Percentiles rank a stretch among this genome's conserved stretches.
These are phyloP conservation scores for Blastobotrys illinoisensis DNA, from an alignment of 1,139 yeast species.

Conservation along the genomic window DNA sequence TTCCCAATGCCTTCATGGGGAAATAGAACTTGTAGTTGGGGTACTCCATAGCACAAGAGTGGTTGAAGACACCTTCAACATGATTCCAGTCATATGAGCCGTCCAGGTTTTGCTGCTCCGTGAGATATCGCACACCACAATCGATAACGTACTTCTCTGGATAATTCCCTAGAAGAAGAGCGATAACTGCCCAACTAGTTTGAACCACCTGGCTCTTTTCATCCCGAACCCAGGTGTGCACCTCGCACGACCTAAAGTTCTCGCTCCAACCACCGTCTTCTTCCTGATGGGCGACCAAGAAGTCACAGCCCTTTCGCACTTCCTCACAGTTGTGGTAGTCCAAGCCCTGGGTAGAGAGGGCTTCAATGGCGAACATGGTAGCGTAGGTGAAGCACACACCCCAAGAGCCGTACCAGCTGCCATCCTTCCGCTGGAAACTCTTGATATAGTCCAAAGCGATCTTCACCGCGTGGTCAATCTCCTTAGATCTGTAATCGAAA, in stretches of 20 bases:
- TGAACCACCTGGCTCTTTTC: conserved; percentile 72
- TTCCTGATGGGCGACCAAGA: conserved; percentile 67
- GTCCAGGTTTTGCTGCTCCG: conserved; percentile 59
- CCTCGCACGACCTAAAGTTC: conserved; percentile 57
- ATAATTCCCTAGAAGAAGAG: conserved; percentile 71
- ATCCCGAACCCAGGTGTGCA: conserved; percentile 68
- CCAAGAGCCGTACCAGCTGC: conserved; percentile 99
- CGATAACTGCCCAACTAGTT: conserved; percentile 90
- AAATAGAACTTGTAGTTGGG: conserved; percentile 89
- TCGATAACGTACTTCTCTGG: conserved; percentile 63
- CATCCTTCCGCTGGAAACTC: conserved; percentile 65
- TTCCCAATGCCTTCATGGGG: conserved; percentile 88
- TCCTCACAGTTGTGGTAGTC: conserved; percentile 54
- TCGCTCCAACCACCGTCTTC: conserved; percentile 98
- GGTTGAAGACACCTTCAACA: conserved; percentile 95
- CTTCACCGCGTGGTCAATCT: conserved; percentile 61
- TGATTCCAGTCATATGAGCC: conserved; percentile 89
- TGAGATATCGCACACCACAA: conserved; percentile 58
- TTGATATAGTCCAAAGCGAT: conserved; percentile 71
- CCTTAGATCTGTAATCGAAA: conserved; percentile 54
- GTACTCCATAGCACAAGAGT: conserved; percentile 87
- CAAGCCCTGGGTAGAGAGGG: conserved; percentile 65
- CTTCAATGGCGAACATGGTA: conserved; percentile 96
- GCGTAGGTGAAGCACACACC: conserved; percentile 96
- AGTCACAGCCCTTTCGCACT: conserved; percentile 79